These are phyloP conservation scores for Soucietia sequanensis DNA, from an alignment of 805 yeast species.

Conservation along the genomic window DNA sequence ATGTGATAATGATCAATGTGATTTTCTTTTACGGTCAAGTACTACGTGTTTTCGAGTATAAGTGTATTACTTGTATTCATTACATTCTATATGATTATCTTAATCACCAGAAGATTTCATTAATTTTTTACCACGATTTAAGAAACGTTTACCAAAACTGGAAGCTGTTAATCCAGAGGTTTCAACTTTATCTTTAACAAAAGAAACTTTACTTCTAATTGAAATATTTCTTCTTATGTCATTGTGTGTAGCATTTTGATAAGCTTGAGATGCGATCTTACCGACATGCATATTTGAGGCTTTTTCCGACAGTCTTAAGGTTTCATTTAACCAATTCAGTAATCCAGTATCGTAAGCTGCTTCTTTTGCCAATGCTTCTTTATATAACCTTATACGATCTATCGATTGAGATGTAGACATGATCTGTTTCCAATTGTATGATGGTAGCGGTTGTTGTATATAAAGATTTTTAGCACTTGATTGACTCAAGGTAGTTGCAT, in stretches of 20 bases:
- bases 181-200: constrained; percentile 50
- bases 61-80: neutral
- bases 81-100: neutral
- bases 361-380: constrained; percentile 43
- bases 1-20: too few relatives aligned
- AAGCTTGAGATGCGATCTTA: constrained; percentile 60
- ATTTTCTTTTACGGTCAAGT: too few relatives aligned
- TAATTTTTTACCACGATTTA: constrained; percentile 55
- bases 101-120: too few relatives aligned
- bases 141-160: constrained; percentile 53
- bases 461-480: neutral
- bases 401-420: constrained; percentile 39
- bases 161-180: constrained; percentile 49
- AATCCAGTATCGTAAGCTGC: constrained; percentile 53
- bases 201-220: constrained; percentile 46
- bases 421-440: constrained; percentile 42
- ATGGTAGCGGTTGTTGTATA: constrained; percentile 22
- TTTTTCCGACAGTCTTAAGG: constrained; percentile 36
- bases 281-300: constrained; percentile 45
- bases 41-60: too few relatives aligned
- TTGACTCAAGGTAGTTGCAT: constrained; percentile 10
- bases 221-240: constrained; percentile 52
- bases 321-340: constrained; percentile 53
- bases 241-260: constrained; percentile 59
- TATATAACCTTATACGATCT: constrained; percentile 41